phyloP scores from a whole-genome alignment of 163 green algal genomes.

The Chlamydomonas reinhardtii region DNA sequence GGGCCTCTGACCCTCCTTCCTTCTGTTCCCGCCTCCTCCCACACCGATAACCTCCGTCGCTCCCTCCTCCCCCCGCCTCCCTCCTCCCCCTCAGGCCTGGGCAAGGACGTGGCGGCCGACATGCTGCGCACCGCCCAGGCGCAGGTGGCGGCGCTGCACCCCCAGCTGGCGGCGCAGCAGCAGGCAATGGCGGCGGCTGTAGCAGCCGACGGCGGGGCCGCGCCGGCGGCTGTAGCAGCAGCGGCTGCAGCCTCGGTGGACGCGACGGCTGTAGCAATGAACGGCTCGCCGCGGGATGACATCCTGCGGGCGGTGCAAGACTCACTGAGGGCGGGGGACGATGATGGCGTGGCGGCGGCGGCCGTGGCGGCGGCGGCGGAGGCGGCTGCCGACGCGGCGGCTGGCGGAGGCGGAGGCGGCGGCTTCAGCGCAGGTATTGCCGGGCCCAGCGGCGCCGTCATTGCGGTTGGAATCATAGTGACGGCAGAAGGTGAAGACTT shows the following conservation, averaged over 20 bases:
- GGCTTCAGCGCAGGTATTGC: not conserved
- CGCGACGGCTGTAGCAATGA: not conserved
- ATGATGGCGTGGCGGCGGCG: no score
- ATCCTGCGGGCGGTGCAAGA: conserved; percentile 6
- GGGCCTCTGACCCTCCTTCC: no score
- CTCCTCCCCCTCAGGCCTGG: not conserved
- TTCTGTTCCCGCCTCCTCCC: no score
- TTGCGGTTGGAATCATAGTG: no score
- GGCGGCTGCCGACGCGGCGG: not conserved
- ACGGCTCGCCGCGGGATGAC: not conserved
- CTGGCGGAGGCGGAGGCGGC: not conserved
- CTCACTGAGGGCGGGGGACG: not conserved
- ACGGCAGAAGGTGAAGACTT: no score
- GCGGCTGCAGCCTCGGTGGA: not conserved
- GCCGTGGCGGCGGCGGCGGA: not conserved
- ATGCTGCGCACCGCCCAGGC: conserved; percentile 31
- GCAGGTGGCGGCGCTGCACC: conserved; percentile 22
- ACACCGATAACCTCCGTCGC: no score
- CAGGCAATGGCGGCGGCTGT: no score
- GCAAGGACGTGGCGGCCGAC: conserved; percentile 22
- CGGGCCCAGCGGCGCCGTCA: no score
- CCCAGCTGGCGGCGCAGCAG: not conserved
- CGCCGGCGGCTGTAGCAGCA: not conserved
- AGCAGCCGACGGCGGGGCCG: not conserved
- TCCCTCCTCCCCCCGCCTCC: no score